Conservation (phyloP, 345 rosid species). For the Dovyalis caffra region DNA sequence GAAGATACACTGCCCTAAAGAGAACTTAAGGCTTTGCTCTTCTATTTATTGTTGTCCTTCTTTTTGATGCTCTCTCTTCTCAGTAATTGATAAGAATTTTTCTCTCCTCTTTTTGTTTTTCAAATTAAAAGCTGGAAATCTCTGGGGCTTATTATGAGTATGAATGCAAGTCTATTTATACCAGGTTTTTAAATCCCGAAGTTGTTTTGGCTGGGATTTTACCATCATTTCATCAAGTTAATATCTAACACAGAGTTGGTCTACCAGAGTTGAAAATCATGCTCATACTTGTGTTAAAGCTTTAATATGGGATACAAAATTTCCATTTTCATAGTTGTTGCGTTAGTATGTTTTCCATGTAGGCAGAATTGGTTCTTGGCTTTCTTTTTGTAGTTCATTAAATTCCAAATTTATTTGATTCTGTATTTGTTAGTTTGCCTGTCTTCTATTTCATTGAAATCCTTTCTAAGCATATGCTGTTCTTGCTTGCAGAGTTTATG, state of each 20-base stretch:
- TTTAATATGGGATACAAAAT: background rate
- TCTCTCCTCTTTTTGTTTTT: background rate
- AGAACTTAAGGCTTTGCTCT: background rate
- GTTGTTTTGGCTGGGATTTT: background rate
- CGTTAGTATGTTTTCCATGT: background rate
- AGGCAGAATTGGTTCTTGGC: background rate
- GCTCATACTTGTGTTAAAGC: background rate
- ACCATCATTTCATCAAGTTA: background rate
- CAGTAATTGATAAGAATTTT: background rate
- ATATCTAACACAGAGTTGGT: background rate
- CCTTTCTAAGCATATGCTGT: constrained; percentile 2
- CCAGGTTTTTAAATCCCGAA: background rate
- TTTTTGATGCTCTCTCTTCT: background rate
- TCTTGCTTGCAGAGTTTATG: constrained; percentile 64
- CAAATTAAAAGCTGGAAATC: background rate
- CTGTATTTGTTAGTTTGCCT: background rate
- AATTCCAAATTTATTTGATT: background rate
- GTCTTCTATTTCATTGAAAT: background rate
- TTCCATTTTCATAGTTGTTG: background rate
- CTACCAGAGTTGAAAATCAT: background rate
- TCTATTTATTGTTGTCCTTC: background rate
- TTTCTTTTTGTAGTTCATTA: background rate
- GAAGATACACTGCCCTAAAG: background rate
- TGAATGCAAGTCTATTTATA: background rate
- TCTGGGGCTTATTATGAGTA: background rate